phyloP scores from a whole-genome alignment of 305 asterid species.

The Striga hermonthica region DNA sequence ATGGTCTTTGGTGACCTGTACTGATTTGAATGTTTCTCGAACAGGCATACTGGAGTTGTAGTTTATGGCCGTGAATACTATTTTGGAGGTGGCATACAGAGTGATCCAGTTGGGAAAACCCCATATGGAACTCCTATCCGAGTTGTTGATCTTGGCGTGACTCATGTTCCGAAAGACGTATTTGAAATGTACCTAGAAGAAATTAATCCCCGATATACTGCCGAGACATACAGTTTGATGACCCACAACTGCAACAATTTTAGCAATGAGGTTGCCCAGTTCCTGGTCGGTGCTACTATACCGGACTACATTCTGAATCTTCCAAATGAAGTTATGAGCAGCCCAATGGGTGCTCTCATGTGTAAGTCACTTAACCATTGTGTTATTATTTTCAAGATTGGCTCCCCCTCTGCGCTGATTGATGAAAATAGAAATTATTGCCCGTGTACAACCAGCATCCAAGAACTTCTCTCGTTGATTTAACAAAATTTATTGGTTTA shows the following conservation, averaged over 20 bases:
- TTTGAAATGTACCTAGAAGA: conserved; percentile 78
- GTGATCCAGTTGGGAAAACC: conserved; percentile 63
- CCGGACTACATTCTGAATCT: conserved; percentile 90
- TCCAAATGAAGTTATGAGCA: conserved; percentile 81
- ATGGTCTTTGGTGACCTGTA: no score
- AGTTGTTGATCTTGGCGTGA: conserved; percentile 74
- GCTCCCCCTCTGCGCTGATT: not conserved
- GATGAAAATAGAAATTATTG: no score
- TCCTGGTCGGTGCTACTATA: conserved; percentile 66
- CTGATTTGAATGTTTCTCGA: not conserved
- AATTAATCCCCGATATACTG: conserved; percentile 79
- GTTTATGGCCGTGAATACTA: conserved; percentile 87
- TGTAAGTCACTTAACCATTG: conserved; percentile 46
- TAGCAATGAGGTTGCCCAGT: conserved; percentile 90
- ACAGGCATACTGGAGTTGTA: conserved; percentile 94
- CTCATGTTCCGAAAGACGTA: conserved; percentile 88
- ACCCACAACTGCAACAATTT: conserved; percentile 92
- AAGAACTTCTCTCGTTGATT: no score
- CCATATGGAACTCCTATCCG: conserved; percentile 82
- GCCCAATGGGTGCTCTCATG: conserved; percentile 89
- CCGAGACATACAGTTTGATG: conserved; percentile 73
- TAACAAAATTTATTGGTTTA: no score
- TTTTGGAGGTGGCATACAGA: conserved; percentile 91
- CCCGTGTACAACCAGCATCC: no score
- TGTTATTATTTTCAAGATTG: not conserved